Evolutionary conservation across 495 filamentous ascomycete genomes (phyloP).

Genomic region (Penicillium lividum): DNA sequence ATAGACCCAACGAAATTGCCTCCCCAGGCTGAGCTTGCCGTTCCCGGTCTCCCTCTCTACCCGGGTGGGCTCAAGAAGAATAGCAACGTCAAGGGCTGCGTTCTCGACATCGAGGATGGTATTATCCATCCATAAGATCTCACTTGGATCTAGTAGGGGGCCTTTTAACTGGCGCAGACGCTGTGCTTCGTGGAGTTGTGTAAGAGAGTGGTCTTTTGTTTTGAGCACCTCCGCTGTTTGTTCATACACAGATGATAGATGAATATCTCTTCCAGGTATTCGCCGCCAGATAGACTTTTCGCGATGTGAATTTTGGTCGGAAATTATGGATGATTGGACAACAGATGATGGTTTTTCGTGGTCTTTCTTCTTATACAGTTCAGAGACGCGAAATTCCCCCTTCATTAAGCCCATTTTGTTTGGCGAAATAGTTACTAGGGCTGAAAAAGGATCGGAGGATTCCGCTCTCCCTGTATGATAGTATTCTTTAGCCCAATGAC

Average conservation of each 20-base stretch:
- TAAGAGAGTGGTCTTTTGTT: slow-evolving; percentile 22
- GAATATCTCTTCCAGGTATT: neutral
- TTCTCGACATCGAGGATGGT: slow-evolving; percentile 26
- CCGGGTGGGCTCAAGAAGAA: slow-evolving; percentile 25
- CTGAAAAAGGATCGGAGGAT: neutral
- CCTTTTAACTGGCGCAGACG: slow-evolving; percentile 24
- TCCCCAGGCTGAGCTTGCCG: slow-evolving; percentile 19
- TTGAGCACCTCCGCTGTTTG: slow-evolving; percentile 28
- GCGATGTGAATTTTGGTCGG: neutral
- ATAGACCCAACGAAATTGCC: slow-evolving; percentile 28
- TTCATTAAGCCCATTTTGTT: neutral
- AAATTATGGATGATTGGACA: neutral
- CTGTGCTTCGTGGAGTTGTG: slow-evolving; percentile 24
- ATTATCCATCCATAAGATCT: slow-evolving; percentile 23
- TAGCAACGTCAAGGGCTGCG: slow-evolving; percentile 20
- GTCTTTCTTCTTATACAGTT: neutral
- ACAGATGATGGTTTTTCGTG: neutral
- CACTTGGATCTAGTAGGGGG: slow-evolving; percentile 16
- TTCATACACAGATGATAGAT: slow-evolving; percentile 18
- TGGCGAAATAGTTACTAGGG: neutral
- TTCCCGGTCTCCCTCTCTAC: slow-evolving; percentile 15
- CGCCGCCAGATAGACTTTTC: neutral
- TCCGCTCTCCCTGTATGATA: neutral
- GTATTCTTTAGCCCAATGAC: neutral
- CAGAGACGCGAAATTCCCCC: neutral